Evolutionary conservation across 805 yeast species (phyloP), one percentile per base, ranked within the genome.

Genomic region (Naumovozyma dairenensis): DNA sequence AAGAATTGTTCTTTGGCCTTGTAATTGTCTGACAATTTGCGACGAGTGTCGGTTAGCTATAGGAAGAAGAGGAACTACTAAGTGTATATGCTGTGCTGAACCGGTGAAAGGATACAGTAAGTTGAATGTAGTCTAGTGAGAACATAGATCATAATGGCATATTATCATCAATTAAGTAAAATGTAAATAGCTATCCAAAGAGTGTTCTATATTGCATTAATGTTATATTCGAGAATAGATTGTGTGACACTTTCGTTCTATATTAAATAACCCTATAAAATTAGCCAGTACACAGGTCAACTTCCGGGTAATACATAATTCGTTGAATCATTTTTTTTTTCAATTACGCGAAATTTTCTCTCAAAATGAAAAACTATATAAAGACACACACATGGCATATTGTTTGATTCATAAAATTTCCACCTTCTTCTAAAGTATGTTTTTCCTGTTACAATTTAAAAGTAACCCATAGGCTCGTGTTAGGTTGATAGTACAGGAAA

Each of bases 1-100:
- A 43, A 81, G 79, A 37, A 72, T 87, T 27, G 76, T 87, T 6
- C 63, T 89, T 3, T 87, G 96, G 96, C 96, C 96, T 0, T 87
- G 96, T 53, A 72, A 75, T 46, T 87, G 96, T 55, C 72, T 87
- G 36, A 86, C 94, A 0, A 65, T 87, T 4, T 87, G 96, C 56
- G 95, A 86, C 43, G 69, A 72, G 17, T 87, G 96, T 51, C 67
- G 96, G 13, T 62, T 77, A 8, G 72, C 80, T 13, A 64, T 87
- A 33, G 84, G 83, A 6, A 60, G 77, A 21, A 69, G 86, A 39
- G 80, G 81, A 9, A 78, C 79, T 49, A 72, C 71, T 37, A 79
- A 78, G 1, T 87, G 96, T 57, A 89, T 86, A 0, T 81, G 94
- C 49, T 87, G 96, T 49, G 69, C 94, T 21, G 62, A 76, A 20